These are phyloP conservation scores for Epichloe gansuensis DNA, from an alignment of 2,329 filamentous ascomycete genomes.

Conservation along the genomic window DNA sequence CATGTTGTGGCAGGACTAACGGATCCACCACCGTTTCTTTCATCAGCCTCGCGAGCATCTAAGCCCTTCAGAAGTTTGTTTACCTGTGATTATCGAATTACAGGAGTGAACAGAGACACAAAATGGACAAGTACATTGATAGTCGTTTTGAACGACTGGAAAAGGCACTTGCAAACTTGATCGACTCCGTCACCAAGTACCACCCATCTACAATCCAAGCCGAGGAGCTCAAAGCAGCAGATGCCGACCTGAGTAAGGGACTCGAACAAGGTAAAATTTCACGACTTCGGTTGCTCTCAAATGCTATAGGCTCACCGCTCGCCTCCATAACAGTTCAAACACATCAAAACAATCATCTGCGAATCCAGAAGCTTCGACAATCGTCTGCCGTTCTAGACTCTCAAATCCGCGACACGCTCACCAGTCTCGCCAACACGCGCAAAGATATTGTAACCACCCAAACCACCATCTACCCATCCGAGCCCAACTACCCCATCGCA, in stretches of 20 bases:
- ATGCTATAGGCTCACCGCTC: not conserved
- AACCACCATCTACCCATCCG: constrained; percentile 41
- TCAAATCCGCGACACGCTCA: constrained; percentile 60
- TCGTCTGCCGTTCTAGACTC: constrained; percentile 53
- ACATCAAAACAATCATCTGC: constrained; percentile 64
- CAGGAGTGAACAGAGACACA: not conserved
- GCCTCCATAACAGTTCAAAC: constrained; percentile 42
- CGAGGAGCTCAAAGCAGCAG: constrained; percentile 57
- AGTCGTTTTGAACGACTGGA: constrained; percentile 54
- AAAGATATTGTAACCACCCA: constrained; percentile 57
- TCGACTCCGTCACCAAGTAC: constrained; percentile 73
- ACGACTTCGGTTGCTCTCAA: not conserved
- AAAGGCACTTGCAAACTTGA: constrained; percentile 53
- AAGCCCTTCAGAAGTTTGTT: not conserved
- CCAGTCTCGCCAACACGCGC: constrained; percentile 58
- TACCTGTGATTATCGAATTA: not conserved
- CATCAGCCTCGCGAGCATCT: not conserved
- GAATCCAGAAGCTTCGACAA: constrained; percentile 56
- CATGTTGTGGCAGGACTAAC: constrained; percentile 1
- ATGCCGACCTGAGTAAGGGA: constrained; percentile 53
- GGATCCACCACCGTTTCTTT: constrained; percentile 12
- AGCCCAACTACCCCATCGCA: constrained; percentile 43
- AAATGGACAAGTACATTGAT: constrained; percentile 53
- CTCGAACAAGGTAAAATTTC: constrained; percentile 48
- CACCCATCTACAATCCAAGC: constrained; percentile 60